Base-by-base conservation (phyloP, 148 eudicot genomes). In the Nyssa sinensis region DNA sequence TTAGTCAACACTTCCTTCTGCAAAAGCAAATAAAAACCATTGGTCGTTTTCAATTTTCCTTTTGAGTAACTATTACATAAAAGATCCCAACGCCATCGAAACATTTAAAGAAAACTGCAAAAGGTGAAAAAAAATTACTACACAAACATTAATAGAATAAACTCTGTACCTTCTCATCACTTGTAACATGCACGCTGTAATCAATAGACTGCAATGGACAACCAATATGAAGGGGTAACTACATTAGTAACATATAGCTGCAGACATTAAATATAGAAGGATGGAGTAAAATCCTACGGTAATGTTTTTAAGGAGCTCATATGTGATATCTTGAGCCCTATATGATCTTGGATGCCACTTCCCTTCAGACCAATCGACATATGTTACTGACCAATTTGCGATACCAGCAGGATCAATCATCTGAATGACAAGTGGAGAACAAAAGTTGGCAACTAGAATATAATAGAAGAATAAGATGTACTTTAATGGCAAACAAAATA, bases 331-430 rank as follows among this genome's bases (percentile, higher is more conserved):
- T 65, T 82, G 79, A 62, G 86, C 82, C 70, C 83, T 76, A 74
- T 93, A 96, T 66, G 98, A 86, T 79, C 85, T 96, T 12, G 99
- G 99, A 84, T 96, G 99, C 99, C 99, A 96, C 87, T 96, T 93
- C 49, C 90, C 90, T 78, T 96, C 99, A 49, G 98, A 93, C 99
- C 98, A 93, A 78, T 93, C 98, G 63, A 93, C 98, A 81, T 91
- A 89, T 49, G 98, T 93, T 44, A 93, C 97, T 32, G 98, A 93
- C 98, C 98, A 91, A 74, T 91, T 88, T 35, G 97, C 83, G 70
- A 93, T 84, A 19, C 98, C 98, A 34, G 29, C 72, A 44, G 98
- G 98, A 83, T 93, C 94, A 30, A 89, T 78, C 88, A 96, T 93
- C 99, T 96, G 59, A 75, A 75, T n/a, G 21, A 72, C 81, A 62